Evolutionary conservation across 2,329 filamentous ascomycete genomes (phyloP).

Genomic region (Aspergillus pseudotamarii): DNA sequence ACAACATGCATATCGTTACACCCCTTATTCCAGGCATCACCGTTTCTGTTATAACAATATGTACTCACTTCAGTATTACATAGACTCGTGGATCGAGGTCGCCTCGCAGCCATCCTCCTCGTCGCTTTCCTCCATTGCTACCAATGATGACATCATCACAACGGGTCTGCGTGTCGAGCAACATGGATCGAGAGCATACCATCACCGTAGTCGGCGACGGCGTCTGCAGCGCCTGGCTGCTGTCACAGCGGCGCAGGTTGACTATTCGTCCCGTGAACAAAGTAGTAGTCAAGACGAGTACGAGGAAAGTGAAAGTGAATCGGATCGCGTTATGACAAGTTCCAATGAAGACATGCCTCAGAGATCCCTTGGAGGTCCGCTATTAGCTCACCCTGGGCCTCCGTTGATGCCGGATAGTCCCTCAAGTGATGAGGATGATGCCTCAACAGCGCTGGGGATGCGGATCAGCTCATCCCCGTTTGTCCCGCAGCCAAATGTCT

Average conservation of each 20-base stretch:
- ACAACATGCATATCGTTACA: constrained; percentile 22
- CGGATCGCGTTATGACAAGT: constrained; percentile 69
- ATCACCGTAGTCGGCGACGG: constrained; percentile 60
- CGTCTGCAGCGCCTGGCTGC: constrained; percentile 38
- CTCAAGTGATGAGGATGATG: constrained; percentile 67
- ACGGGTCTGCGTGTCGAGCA: constrained; percentile 78
- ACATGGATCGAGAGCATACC: constrained; percentile 53
- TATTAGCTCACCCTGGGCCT: constrained; percentile 29
- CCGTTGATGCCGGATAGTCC: constrained; percentile 32
- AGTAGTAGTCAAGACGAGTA: constrained; percentile 90
- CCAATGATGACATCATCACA: constrained; percentile 82
- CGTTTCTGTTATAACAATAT: constrained; percentile 26
- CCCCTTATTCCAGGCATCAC: constrained; percentile 11
- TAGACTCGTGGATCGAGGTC: constrained; percentile 97
- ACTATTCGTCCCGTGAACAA: constrained; percentile 47
- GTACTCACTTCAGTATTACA: constrained; percentile 50
- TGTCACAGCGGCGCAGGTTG: constrained; percentile 44
- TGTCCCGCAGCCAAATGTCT: constrained; percentile 87
- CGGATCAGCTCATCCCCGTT: constrained; percentile 61
- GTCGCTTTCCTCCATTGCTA: constrained; percentile 76
- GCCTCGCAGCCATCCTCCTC: constrained; percentile 91
- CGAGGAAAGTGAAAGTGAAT: constrained; percentile 89
- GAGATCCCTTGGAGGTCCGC: constrained; percentile 25
- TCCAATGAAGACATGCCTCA: constrained; percentile 61
- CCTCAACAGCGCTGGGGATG: constrained; percentile 77